Evolutionary conservation across 345 rosid species (phyloP).

Genomic region (Firmiana major): DNA sequence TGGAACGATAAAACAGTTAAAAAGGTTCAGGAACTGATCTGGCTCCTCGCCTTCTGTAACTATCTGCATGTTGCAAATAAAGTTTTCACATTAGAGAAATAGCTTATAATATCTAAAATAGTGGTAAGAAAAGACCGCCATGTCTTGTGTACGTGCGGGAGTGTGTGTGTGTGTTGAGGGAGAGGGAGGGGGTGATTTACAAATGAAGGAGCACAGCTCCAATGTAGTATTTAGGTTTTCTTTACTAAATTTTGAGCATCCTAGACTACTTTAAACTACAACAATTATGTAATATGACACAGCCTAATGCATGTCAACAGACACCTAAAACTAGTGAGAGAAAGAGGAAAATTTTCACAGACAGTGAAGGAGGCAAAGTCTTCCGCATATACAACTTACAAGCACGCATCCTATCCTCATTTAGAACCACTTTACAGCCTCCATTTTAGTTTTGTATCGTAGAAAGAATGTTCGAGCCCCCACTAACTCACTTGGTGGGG

Average conservation of each 20-base stretch:
- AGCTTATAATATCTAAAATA: neutral
- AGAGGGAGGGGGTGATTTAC: too few relatives aligned
- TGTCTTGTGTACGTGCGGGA: too few relatives aligned
- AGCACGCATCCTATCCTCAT: neutral
- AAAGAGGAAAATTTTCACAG: neutral
- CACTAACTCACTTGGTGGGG: neutral
- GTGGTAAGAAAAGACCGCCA: neutral
- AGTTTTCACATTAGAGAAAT: constrained; percentile 3
- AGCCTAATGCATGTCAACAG: neutral
- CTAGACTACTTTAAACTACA: neutral
- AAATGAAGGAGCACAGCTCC: neutral
- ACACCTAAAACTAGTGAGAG: too few relatives aligned
- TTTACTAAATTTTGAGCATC: neutral
- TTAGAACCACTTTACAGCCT: neutral
- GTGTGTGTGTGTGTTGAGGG: too few relatives aligned
- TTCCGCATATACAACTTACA: neutral
- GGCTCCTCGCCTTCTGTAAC: constrained; percentile 44
- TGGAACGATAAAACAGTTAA: constrained; percentile 28
- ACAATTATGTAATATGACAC: neutral
- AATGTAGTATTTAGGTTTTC: neutral
- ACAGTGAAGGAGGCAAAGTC: neutral
- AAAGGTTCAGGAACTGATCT: constrained; percentile 28
- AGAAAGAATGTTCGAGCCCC: neutral
- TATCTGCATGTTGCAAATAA: constrained; percentile 28
- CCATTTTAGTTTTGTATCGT: neutral